phyloP scores from a whole-genome alignment of 306 rosid genomes.

The Fagus sylvatica region DNA sequence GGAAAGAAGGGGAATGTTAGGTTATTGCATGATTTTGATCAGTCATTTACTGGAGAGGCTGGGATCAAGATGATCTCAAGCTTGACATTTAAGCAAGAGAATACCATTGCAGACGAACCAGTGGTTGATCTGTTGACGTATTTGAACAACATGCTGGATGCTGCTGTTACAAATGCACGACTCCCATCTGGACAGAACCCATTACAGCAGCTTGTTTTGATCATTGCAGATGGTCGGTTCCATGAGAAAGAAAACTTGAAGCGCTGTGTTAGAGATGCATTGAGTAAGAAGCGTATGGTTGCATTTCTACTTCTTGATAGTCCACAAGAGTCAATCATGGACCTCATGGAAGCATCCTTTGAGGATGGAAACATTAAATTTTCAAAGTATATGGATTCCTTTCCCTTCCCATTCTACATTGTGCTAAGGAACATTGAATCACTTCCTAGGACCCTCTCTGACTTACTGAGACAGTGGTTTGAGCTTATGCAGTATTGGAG shows the following conservation, averaged over 20 bases:
- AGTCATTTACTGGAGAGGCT: slow-evolving; percentile 72
- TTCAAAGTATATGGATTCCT: slow-evolving; percentile 69
- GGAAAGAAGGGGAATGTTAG: slow-evolving; percentile 85
- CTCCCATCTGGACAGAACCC: slow-evolving; percentile 87
- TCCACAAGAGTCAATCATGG: slow-evolving; percentile 65
- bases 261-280: slow-evolving; percentile 56
- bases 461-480: slow-evolving; percentile 87
- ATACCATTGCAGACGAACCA: slow-evolving; percentile 76
- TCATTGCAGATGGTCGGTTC: slow-evolving; percentile 84
- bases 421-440: slow-evolving; percentile 72
- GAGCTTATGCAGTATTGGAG: slow-evolving; percentile 73
- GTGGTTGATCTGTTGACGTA: slow-evolving; percentile 73
- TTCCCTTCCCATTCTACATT: slow-evolving; percentile 85
- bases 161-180: slow-evolving; percentile 70
- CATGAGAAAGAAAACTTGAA: slow-evolving; percentile 70
- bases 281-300: slow-evolving; percentile 72
- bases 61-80: slow-evolving; percentile 87
- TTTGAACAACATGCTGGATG: slow-evolving; percentile 63
- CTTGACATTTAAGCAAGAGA: slow-evolving; percentile 86
- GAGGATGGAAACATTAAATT: slow-evolving; percentile 45
- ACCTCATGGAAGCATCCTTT: slow-evolving; percentile 57
- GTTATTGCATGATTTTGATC: slow-evolving; percentile 82
- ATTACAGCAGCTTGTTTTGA: slow-evolving; percentile 82
- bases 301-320: slow-evolving; percentile 80
- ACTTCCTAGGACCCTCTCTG: slow-evolving; percentile 84